phyloP scores from a whole-genome alignment of 2,329 filamentous ascomycete genomes.

The Chrysosphaeria jannelii region DNA sequence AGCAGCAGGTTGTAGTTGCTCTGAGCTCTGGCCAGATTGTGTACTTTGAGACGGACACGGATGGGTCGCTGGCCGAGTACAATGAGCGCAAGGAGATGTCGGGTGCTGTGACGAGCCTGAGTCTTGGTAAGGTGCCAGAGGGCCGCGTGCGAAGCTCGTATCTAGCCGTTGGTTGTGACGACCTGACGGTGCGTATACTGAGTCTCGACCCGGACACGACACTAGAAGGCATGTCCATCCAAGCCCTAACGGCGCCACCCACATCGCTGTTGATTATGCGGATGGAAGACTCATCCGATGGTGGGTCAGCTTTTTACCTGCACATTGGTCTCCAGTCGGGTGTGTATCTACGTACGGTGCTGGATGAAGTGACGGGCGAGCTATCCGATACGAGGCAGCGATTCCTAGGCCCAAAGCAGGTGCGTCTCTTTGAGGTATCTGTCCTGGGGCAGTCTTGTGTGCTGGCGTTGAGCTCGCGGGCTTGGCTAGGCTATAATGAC shows the following conservation, averaged over 20 bases:
- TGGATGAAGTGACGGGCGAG: slow-evolving; percentile 89
- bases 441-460: slow-evolving; percentile 65
- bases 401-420: slow-evolving; percentile 72
- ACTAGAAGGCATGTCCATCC: slow-evolving; percentile 77
- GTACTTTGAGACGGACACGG: slow-evolving; percentile 90
- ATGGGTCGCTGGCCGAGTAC: slow-evolving; percentile 75
- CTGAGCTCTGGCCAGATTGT: slow-evolving; percentile 90
- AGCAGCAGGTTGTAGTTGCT: slow-evolving; percentile 74
- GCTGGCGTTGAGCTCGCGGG: slow-evolving; percentile 65
- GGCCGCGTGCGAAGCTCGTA: slow-evolving; percentile 73
- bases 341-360: slow-evolving; percentile 77
- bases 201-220: slow-evolving; percentile 76
- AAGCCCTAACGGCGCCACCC: slow-evolving; percentile 71
- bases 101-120: slow-evolving; percentile 82
- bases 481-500: slow-evolving; percentile 91
- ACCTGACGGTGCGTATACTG: slow-evolving; percentile 79
- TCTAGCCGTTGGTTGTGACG: slow-evolving; percentile 85
- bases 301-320: slow-evolving; percentile 66
- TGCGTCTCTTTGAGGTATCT: slow-evolving; percentile 72
- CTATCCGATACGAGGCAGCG: slow-evolving; percentile 82
- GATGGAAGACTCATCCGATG: slow-evolving; percentile 81
- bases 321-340: slow-evolving; percentile 91
- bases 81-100: slow-evolving; percentile 89
- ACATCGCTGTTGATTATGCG: slow-evolving; percentile 74
- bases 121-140: slow-evolving; percentile 72